Conservation (phyloP, 768 basidiomycete species). For the Boletus edulis region DNA sequence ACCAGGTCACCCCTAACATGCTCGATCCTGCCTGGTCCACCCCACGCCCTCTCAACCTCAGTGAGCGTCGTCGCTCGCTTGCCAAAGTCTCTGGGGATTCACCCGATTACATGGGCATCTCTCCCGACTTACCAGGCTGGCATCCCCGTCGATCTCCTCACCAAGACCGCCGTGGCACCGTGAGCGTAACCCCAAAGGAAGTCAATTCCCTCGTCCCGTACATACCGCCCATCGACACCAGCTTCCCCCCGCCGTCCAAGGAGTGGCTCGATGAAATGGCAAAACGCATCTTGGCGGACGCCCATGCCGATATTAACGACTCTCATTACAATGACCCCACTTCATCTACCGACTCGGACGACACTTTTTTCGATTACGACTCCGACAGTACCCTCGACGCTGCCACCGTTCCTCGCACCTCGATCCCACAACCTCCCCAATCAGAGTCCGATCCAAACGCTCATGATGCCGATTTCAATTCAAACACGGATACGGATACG, state of each 20-base stretch:
- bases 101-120: slow-evolving; percentile 24
- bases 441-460: slow-evolving; percentile 5
- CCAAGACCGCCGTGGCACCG: slow-evolving; percentile 23
- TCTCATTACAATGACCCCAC: neutral
- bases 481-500: slow-evolving; percentile 4
- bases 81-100: slow-evolving; percentile 14
- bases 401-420: neutral
- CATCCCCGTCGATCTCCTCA: slow-evolving; percentile 24
- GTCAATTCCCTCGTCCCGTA: slow-evolving; percentile 27
- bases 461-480: slow-evolving; percentile 8
- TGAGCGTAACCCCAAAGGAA: slow-evolving; percentile 25
- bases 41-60: slow-evolving; percentile 8
- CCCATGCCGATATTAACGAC: slow-evolving; percentile 12
- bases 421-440: neutral
- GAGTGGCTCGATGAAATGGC: slow-evolving; percentile 18
- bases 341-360: neutral
- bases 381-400: slow-evolving; percentile 18
- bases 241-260: slow-evolving; percentile 10
- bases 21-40: slow-evolving; percentile 12
- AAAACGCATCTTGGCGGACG: slow-evolving; percentile 13
- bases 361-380: slow-evolving; percentile 22
- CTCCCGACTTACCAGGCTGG: slow-evolving; percentile 21
- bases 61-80: slow-evolving; percentile 16
- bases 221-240: slow-evolving; percentile 23
- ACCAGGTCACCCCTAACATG: slow-evolving; percentile 5